Conservation (phyloP, 2,329 filamentous ascomycete species). For the Monosporascus sp. region DNA sequence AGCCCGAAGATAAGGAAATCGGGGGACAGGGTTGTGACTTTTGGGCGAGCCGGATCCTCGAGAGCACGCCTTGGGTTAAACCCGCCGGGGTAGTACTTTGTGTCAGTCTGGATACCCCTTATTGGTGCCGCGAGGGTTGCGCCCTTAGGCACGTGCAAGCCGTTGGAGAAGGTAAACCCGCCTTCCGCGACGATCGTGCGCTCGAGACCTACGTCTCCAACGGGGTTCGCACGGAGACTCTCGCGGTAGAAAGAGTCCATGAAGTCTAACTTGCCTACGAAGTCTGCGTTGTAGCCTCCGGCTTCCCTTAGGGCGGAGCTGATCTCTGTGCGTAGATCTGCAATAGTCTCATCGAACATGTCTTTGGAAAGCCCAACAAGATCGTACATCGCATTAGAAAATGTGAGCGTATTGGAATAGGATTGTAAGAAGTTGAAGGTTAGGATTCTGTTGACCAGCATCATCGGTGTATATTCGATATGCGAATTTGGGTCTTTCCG, state of each 20-base stretch:
- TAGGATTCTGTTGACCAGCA: slow-evolving; percentile 5
- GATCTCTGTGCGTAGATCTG: slow-evolving; percentile 4
- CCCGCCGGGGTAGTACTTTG: background rate
- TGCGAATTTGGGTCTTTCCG: slow-evolving; percentile 8
- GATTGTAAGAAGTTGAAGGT: slow-evolving; percentile 7
- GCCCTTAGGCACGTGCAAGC: slow-evolving; percentile 11
- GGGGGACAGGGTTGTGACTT: slow-evolving; percentile 9
- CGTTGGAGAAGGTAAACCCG: slow-evolving; percentile 13
- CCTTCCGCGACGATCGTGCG: slow-evolving; percentile 9
- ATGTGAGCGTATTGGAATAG: slow-evolving; percentile 7
- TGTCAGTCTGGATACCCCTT: background rate
- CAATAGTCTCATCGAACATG: slow-evolving; percentile 4
- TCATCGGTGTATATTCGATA: slow-evolving; percentile 6
- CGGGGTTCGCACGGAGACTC: slow-evolving; percentile 11
- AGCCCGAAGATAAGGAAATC: slow-evolving; percentile 8
- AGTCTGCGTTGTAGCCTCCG: slow-evolving; percentile 1
- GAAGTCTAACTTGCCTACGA: slow-evolving; percentile 11
- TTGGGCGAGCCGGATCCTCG: slow-evolving; percentile 1
- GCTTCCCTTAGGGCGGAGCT: background rate
- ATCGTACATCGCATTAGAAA: slow-evolving; percentile 12
- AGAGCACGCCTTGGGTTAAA: slow-evolving; percentile 1
- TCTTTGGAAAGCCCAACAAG: slow-evolving; percentile 6
- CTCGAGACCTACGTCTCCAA: slow-evolving; percentile 13
- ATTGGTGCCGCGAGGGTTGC: slow-evolving; percentile 6
- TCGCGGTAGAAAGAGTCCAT: slow-evolving; percentile 16